Percentiles rank a stretch among this genome's conserved stretches.
Conservation (phyloP, 345 rosid genomes). For the Eucalyptus shirleyi region DNA sequence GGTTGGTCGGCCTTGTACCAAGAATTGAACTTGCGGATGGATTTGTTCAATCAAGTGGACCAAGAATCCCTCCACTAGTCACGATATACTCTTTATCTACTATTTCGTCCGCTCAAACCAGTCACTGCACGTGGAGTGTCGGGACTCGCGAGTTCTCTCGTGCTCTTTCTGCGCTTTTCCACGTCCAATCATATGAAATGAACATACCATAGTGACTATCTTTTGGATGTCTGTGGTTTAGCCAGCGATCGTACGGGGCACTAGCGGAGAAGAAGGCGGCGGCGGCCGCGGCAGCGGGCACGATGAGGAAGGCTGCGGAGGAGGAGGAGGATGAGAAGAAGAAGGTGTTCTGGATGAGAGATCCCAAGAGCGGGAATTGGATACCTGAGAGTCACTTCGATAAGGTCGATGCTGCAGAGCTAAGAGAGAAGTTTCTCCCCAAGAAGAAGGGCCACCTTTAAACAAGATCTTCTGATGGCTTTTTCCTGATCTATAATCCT, state of each 20-base stretch:
- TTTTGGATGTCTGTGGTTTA: background rate
- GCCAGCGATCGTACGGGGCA: background rate
- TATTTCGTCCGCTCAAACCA: background rate
- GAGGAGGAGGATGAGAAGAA: background rate
- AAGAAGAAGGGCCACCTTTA: background rate
- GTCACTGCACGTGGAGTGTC: background rate
- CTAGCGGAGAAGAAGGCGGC: background rate
- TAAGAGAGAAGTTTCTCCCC: background rate
- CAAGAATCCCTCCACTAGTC: background rate
- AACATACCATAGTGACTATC: background rate
- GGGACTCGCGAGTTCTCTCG: background rate
- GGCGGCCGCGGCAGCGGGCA: background rate
- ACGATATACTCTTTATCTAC: background rate
- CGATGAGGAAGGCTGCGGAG: background rate
- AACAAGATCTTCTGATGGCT: background rate
- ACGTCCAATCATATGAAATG: background rate
- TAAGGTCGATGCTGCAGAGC: background rate
- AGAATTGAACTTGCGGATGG: background rate
- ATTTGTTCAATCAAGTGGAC: background rate
- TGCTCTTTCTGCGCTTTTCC: background rate
- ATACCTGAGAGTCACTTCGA: conserved; percentile 26
- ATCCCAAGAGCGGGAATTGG: conserved; percentile 44
- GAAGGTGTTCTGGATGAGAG: conserved; percentile 30
- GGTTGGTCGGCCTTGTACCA: background rate
- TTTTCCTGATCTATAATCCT: background rate